Conservation (phyloP, 352 stramenopile species). For the Phytophthora sp. region DNA sequence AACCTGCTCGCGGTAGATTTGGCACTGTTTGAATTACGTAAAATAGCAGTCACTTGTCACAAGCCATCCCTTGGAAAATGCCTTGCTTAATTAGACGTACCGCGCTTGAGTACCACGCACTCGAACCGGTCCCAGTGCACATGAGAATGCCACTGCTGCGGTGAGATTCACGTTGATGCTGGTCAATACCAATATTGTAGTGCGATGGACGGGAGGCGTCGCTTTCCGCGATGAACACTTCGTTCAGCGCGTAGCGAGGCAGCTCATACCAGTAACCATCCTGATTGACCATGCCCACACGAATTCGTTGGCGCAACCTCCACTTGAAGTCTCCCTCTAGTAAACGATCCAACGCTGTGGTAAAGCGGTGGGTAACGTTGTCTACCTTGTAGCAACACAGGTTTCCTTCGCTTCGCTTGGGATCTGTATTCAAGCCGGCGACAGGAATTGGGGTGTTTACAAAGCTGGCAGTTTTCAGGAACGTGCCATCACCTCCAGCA, state of each 20-base stretch:
- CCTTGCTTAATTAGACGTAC: conserved; percentile 60
- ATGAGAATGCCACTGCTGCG: conserved; percentile 90
- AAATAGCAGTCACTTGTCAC: conserved; percentile 5
- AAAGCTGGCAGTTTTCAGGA: conserved; percentile 87
- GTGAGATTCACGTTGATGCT: conserved; percentile 88
- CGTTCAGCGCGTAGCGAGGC: conserved; percentile 85
- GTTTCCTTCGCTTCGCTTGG: conserved; percentile 84
- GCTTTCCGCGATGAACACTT: conserved; percentile 90
- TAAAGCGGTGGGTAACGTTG: conserved; percentile 77
- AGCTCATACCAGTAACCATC: conserved; percentile 90
- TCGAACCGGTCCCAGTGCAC: conserved; percentile 88
- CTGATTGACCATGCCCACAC: conserved; percentile 89
- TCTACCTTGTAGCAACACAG: conserved; percentile 89
- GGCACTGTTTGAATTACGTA: conserved; percentile 50
- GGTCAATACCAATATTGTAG: conserved; percentile 90
- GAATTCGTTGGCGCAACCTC: conserved; percentile 83
- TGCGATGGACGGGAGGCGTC: conserved; percentile 85
- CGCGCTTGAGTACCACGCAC: conserved; percentile 87
- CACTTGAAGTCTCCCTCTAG: conserved; percentile 80
- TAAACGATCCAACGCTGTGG: conserved; percentile 67
- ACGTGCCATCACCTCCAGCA: conserved; percentile 85
- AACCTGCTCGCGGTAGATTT: conserved; percentile 89
- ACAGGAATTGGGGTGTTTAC: conserved; percentile 88
- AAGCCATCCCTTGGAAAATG: too few relatives aligned
- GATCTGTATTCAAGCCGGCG: conserved; percentile 87